Percentiles rank a stretch among this genome's conserved stretches.
phyloP scores from a whole-genome alignment of 108 stramenopile genomes.

The Conticribra weissflogii region DNA sequence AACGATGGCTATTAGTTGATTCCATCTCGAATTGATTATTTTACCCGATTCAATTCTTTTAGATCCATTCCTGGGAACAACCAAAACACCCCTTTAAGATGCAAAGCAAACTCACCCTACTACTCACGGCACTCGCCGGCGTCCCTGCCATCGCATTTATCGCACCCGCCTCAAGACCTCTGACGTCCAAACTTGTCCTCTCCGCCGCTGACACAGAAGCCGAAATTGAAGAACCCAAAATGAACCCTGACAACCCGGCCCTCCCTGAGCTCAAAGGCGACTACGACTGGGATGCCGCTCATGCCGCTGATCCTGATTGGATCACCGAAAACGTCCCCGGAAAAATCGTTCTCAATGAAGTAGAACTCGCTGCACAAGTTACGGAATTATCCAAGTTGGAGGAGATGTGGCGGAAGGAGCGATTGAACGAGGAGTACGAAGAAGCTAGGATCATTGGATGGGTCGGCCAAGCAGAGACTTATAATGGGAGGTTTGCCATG shows the following conservation, averaged over 20 bases:
- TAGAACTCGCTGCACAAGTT: slow-evolving; percentile 82
- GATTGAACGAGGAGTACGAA: slow-evolving; percentile 68
- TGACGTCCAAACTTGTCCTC: too few relatives aligned
- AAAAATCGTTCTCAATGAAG: slow-evolving; percentile 80
- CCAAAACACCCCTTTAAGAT: neutral
- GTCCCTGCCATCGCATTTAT: slow-evolving; percentile 16
- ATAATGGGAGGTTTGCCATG: slow-evolving; percentile 92
- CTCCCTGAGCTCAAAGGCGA: slow-evolving; percentile 86
- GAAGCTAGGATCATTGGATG: slow-evolving; percentile 73
- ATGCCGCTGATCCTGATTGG: slow-evolving; percentile 82
- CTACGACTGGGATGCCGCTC: slow-evolving; percentile 89
- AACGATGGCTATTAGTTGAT: too few relatives aligned
- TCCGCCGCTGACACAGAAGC: slow-evolving; percentile 17
- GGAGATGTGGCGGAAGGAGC: slow-evolving; percentile 71
- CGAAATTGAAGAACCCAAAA: slow-evolving; percentile 49
- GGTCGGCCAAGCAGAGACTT: slow-evolving; percentile 76
- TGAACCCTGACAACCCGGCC: slow-evolving; percentile 75
- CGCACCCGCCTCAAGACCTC: slow-evolving; percentile 7
- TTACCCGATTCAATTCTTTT: too few relatives aligned
- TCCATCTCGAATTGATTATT: too few relatives aligned
- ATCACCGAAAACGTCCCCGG: slow-evolving; percentile 86
- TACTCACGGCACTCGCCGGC: slow-evolving; percentile 20
- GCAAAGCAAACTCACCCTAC: slow-evolving; percentile 21
- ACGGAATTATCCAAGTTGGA: slow-evolving; percentile 74
- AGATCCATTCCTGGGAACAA: too few relatives aligned